Evolutionary conservation across 2,329 filamentous ascomycete genomes (phyloP), one percentile per base, ranked within the genome.

Genomic region (Aspergillus fijiensis): DNA sequence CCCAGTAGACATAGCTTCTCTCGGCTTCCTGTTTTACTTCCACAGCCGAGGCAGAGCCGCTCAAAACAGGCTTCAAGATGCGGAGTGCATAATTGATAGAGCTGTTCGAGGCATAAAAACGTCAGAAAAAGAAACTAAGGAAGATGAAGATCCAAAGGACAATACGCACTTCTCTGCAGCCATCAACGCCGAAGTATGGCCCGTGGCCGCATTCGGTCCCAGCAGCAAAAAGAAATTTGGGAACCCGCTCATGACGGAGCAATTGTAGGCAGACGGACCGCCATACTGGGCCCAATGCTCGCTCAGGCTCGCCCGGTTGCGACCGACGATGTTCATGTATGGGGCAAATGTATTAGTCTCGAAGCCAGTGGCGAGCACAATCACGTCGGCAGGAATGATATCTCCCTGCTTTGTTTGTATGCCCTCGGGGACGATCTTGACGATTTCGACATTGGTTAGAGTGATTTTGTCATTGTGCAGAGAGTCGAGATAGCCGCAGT

Each of bases 231-330:
- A 75, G 62, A 71, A 75, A 48, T 75, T 76, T 0, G 73, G 74
- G 55, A 76, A 87, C 0, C 81, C 83, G 64, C 81, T 82, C 67
- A 88, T 70, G 1, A 79, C 80, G 0, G 80, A 81, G 45, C 81
- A 81, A 60, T 85, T 83, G 67, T 89, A 89, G 0, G 85, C 87
- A 52, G 81, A 82, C 0, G 84, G 76, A 0, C 86, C 87, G 6
- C 81, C 85, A 56, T 82, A 80, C 35, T 65, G 52, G 5, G 56
- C 19, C 70, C 70, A 74, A 47, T 69, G 64, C 12, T 72, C 55
- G 6, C 53, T 23, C 48, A 74, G 49, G 21, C 35, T 65, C n/a
- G 48, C 25, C 16, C 69, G 67, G 51, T 68, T 56, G 19, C 67
- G 66, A 11, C 71, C 71, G 11, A 62, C 19, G 9, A 74, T 57